Conservation (phyloP, 78 protist genomes). For the Diacronema lutheri region DNA sequence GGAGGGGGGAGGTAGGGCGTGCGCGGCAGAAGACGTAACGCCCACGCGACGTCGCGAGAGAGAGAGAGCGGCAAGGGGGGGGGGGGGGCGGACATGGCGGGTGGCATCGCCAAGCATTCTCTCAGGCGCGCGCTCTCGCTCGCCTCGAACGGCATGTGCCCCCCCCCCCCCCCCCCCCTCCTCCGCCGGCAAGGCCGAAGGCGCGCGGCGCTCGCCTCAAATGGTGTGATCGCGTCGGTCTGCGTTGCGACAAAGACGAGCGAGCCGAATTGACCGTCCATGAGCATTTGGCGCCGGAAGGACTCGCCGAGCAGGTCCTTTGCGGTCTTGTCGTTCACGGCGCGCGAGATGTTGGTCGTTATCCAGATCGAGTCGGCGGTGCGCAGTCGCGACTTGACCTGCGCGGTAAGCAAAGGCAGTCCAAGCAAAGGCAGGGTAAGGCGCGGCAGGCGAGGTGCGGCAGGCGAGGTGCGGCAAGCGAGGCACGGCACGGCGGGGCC, state of each 20-base stretch:
- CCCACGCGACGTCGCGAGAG: no score
- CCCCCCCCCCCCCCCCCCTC: background rate
- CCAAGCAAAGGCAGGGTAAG: no score
- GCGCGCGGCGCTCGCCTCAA: background rate
- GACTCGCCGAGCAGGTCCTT: slow-evolving; percentile 25
- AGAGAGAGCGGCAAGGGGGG: no score
- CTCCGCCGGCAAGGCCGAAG: no score
- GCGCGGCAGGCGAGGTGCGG: no score
- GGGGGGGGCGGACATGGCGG: no score
- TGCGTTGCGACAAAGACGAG: slow-evolving; percentile 28
- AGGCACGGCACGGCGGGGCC: no score
- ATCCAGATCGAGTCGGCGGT: slow-evolving; percentile 7
- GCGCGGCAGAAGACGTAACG: no score
- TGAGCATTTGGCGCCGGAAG: slow-evolving; percentile 26
- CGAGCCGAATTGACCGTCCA: slow-evolving; percentile 27
- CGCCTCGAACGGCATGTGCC: background rate
- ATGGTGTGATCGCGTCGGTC: background rate
- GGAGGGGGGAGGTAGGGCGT: no score
- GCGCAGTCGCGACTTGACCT: background rate
- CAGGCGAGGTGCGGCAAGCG: no score
- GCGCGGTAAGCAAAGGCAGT: no score
- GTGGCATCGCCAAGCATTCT: background rate
- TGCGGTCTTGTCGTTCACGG: slow-evolving; percentile 9
- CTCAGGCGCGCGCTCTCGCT: background rate
- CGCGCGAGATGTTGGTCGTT: slow-evolving; percentile 8